Conservation (phyloP, 768 basidiomycete genomes). For the Psilocybe subaeruginosa region DNA sequence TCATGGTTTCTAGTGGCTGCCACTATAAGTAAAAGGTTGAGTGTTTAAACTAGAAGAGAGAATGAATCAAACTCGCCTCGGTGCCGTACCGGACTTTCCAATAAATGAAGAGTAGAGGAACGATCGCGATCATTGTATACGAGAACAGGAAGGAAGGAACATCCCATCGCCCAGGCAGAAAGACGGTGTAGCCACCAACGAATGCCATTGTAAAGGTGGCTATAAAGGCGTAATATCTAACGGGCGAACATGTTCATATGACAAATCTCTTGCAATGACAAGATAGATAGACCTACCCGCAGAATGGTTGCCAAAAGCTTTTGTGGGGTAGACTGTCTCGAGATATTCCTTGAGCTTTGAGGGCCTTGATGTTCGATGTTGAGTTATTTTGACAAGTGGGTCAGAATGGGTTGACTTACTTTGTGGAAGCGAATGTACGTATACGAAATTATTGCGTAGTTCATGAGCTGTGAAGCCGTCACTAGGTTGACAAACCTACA, state of each 20-base stretch:
- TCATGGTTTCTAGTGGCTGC: slow-evolving; percentile 37
- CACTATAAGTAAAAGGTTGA: slow-evolving; percentile 32
- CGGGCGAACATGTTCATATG: not conserved
- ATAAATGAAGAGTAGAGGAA: slow-evolving; percentile 43
- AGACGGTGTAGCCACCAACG: slow-evolving; percentile 52
- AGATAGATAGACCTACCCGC: slow-evolving; percentile 34
- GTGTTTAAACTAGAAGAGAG: not conserved
- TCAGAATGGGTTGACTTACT: slow-evolving; percentile 27
- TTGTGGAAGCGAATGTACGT: slow-evolving; percentile 52
- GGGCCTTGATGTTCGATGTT: slow-evolving; percentile 31
- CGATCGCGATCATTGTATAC: slow-evolving; percentile 46
- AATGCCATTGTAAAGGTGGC: slow-evolving; percentile 51
- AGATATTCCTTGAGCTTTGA: slow-evolving; percentile 47
- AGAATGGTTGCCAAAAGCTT: slow-evolving; percentile 54
- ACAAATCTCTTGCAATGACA: not conserved
- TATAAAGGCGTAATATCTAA: slow-evolving; percentile 46
- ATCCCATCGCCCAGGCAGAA: slow-evolving; percentile 53
- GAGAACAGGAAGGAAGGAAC: slow-evolving; percentile 52
- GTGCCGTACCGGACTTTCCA: slow-evolving; percentile 50
- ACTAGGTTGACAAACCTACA: slow-evolving; percentile 52
- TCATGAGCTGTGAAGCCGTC: slow-evolving; percentile 50
- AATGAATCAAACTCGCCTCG: slow-evolving; percentile 29
- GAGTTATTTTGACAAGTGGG: not conserved
- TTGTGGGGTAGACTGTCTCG: slow-evolving; percentile 47
- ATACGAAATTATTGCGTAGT: slow-evolving; percentile 49